A percentile compares a stretch with the other conserved stretches of the same genome.
phyloP scores from a whole-genome alignment of 371 early-diverging fungal species.

The Mortierella sp. region DNA sequence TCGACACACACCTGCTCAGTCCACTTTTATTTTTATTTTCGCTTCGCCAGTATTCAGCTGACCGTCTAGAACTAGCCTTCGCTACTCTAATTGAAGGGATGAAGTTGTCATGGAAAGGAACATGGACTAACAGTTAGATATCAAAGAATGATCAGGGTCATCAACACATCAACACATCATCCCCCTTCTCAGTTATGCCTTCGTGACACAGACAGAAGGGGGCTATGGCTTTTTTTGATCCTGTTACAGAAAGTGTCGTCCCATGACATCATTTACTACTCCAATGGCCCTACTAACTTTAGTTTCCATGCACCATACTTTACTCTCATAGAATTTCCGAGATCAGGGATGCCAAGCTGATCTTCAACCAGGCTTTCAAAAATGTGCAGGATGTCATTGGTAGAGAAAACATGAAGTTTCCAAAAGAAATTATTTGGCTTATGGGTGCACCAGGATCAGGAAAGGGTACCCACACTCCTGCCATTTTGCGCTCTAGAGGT shows the following conservation, averaged over 20 bases:
- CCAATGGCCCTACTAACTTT: not conserved
- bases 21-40: not conserved
- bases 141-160: not conserved
- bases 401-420: constrained; percentile 70
- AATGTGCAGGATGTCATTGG: constrained; percentile 75
- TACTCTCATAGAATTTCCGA: constrained; percentile 54
- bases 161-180: not conserved
- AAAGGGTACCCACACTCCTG: constrained; percentile 78
- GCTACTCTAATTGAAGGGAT: not conserved
- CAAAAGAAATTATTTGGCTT: constrained; percentile 76
- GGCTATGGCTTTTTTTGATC: not conserved
- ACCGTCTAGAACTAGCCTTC: not conserved
- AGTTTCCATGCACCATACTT: not conserved
- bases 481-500: constrained; percentile 71
- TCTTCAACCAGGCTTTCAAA: constrained; percentile 79
- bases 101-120: no score
- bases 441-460: constrained; percentile 83
- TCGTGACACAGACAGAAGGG: not conserved
- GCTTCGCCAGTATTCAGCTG: constrained; percentile 1
- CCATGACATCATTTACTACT: constrained; percentile 15
- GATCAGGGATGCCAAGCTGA: constrained; percentile 76
- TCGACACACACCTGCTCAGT: not conserved
- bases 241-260: not conserved
- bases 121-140: not conserved
- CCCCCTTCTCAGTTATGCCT: not conserved